Evolutionary conservation across 2,329 filamentous ascomycete genomes (phyloP).

Genomic region (Conoideocrella luteorostrata): DNA sequence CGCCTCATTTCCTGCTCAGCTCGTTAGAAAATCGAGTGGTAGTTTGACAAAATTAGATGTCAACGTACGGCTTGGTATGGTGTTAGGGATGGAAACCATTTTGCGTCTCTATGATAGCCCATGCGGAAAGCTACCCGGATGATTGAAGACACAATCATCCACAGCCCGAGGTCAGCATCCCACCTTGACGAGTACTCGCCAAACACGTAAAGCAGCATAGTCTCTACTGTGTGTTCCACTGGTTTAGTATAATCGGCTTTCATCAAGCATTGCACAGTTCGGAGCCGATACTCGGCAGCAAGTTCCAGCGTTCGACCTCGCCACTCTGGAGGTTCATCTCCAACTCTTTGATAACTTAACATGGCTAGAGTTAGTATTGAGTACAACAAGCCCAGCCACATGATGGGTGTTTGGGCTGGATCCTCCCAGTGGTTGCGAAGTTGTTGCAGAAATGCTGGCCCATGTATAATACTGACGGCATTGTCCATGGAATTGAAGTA

Average conservation of each 20-base stretch:
- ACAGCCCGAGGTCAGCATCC: slow-evolving; percentile 66
- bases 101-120: slow-evolving; percentile 73
- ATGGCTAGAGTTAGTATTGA: slow-evolving; percentile 71
- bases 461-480: slow-evolving; percentile 69
- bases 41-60: neutral
- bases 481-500: slow-evolving; percentile 82
- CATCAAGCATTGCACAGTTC: slow-evolving; percentile 72
- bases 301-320: slow-evolving; percentile 57
- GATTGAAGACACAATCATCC: slow-evolving; percentile 49
- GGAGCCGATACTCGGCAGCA: slow-evolving; percentile 58
- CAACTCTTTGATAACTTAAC: slow-evolving; percentile 72
- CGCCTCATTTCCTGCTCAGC: slow-evolving; percentile 58
- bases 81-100: slow-evolving; percentile 64
- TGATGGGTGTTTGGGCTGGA: slow-evolving; percentile 64
- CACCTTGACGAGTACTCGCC: slow-evolving; percentile 67
- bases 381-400: slow-evolving; percentile 75
- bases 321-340: slow-evolving; percentile 74
- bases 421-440: slow-evolving; percentile 62
- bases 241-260: slow-evolving; percentile 73
- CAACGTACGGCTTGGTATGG: slow-evolving; percentile 61
- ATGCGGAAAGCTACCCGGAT: slow-evolving; percentile 58
- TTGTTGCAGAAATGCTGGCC: slow-evolving; percentile 76
- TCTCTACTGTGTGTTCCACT: slow-evolving; percentile 69
- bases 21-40: too few species aligned
- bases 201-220: slow-evolving; percentile 67